Evolutionary conservation across 768 basidiomycete genomes (phyloP), one percentile per base, ranked within the genome.

Genomic region (Strobilomyces echinocephalus): DNA sequence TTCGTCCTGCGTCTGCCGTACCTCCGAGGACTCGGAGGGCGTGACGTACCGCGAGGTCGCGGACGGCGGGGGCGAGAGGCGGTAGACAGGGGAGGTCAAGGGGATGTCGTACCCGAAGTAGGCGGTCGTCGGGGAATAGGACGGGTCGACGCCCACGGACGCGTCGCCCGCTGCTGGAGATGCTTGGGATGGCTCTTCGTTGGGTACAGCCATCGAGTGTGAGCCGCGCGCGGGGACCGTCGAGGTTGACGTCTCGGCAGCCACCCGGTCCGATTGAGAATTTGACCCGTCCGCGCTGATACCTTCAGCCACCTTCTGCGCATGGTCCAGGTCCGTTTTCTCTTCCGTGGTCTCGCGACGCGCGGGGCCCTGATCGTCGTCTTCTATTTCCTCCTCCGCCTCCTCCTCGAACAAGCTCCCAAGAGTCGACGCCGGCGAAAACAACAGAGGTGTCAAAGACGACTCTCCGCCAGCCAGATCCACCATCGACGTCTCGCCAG

Each of bases 1-100:
- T 36, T 69, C 63, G 12, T 65, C 67, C 41, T 49, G 56, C n/a
- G 40, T 21, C 1, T 28, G 55, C 16, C 14, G 14, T 5, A 33
- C 16, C 5, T 46, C 38, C 5, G 40, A 15, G 24, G 54, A 50
- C 18, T 55, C 57, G 6, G 56, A 33, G 5, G 64, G 58, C 4
- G 66, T 60, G 8, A 24, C 5, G 21, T 59, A 39, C 18, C 47
- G 51, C 26, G 55, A 49, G 26, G 42, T n/a, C 15, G 35, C 12
- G 34, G 46, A 21, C 3, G 52, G 46, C 14, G 36, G 15, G 3
- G 20, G 50, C 7, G 39, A 46, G 24, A 31, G 14, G 33, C 1
- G 52, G 8, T 16, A 41, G n/a, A 4, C 11, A 5, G 43, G 40
- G n/a, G 54, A 50, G 10, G 53, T 41, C 20, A 53, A 55, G 6